phyloP scores from a whole-genome alignment of 78 protist species.

The Bodo saltans region DNA sequence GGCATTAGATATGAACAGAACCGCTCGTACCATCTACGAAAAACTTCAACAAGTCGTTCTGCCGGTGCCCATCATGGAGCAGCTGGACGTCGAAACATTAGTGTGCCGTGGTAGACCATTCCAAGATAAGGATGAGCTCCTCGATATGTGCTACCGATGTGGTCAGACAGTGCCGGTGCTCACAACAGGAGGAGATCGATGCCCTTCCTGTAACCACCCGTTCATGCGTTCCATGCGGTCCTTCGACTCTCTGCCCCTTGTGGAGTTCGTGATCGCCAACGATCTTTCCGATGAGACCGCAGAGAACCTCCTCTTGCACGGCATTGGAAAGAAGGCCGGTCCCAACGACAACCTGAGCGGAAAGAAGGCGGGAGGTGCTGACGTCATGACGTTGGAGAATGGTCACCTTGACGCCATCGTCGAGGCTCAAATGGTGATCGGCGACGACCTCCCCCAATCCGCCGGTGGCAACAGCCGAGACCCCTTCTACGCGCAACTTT shows the following conservation, averaged over 20 bases:
- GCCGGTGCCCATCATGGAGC: conserved; percentile 28
- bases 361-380: conserved; percentile 15
- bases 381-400: conserved; percentile 13
- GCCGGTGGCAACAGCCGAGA: conserved; percentile 10
- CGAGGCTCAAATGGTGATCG: no score
- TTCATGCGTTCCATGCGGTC: conserved; percentile 39
- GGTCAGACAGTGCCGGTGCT: conserved; percentile 30
- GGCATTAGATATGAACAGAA: conserved; percentile 30
- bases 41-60: conserved; percentile 1
- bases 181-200: conserved; percentile 1
- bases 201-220: conserved; percentile 49
- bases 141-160: conserved; percentile 51
- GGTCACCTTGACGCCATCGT: not conserved
- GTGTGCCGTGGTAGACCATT: conserved; percentile 42
- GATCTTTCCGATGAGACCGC: conserved; percentile 38
- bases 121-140: conserved; percentile 48
- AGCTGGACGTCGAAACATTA: conserved; percentile 30
- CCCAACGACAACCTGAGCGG: not conserved
- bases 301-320: not conserved
- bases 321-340: not conserved
- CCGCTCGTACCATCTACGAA: conserved; percentile 37
- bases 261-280: conserved; percentile 33
- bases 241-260: conserved; percentile 61
- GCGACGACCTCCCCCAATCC: no score
- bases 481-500: conserved; percentile 18